These are phyloP conservation scores for Hypericum androsaemum DNA, from an alignment of 345 rosid genomes.

Conservation along the genomic window DNA sequence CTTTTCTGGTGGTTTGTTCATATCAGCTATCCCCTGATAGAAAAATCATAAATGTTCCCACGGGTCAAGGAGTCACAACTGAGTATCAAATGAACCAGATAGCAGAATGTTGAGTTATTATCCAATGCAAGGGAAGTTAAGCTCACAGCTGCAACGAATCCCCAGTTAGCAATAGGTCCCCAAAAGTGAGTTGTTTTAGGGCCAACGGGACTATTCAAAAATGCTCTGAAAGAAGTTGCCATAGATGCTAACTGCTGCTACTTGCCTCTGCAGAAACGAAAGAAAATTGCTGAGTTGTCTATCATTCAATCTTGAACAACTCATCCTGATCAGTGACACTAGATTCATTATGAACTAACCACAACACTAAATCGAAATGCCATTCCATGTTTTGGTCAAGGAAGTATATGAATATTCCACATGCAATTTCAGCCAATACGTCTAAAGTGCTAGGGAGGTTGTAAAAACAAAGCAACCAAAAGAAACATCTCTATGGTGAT, in stretches of 20 bases:
- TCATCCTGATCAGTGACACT: too few species aligned
- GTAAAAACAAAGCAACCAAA: too few species aligned
- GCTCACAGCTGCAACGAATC: conserved; percentile 68
- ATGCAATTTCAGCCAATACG: too few species aligned
- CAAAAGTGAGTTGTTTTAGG: conserved; percentile 85
- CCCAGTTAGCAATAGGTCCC: conserved; percentile 93
- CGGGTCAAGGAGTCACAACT: too few species aligned
- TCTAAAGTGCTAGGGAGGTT: too few species aligned
- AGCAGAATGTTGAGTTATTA: conserved; percentile 1
- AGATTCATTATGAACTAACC: too few species aligned
- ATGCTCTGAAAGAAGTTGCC: conserved; percentile 62
- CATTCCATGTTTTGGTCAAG: too few species aligned
- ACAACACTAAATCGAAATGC: too few species aligned
- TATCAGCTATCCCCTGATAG: conserved; percentile 75
- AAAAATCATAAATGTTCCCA: conserved; percentile 2
- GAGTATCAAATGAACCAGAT: neutral
- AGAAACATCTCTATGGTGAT: too few species aligned
- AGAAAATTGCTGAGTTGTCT: neutral
- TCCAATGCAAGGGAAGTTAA: conserved; percentile 11
- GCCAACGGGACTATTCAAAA: conserved; percentile 79
- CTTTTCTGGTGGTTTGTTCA: conserved; percentile 90
- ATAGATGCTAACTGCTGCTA: neutral
- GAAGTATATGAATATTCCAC: too few species aligned
- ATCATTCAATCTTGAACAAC: too few species aligned
- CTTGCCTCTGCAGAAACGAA: neutral